These are phyloP conservation scores for Mycosphaerella sp. DNA, from an alignment of 2,329 filamentous ascomycete species.

Conservation along the genomic window DNA sequence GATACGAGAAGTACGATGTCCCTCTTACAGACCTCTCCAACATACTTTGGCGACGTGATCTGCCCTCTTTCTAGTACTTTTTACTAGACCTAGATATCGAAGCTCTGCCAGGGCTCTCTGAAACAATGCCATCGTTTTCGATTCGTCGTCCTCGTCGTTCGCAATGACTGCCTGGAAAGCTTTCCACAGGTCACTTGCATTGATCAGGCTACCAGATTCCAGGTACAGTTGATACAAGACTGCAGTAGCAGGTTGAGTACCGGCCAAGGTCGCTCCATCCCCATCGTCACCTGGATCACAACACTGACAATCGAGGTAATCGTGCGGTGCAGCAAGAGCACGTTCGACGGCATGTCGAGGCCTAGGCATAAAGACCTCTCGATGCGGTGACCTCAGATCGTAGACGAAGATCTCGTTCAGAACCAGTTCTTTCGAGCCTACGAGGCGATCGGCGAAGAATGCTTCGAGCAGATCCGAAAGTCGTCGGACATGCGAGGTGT, in stretches of 20 bases:
- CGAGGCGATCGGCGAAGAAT: slow-evolving; percentile 44
- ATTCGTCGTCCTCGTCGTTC: slow-evolving; percentile 36
- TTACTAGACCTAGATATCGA: slow-evolving; percentile 78
- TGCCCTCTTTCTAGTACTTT: slow-evolving; percentile 80
- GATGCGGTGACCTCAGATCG: slow-evolving; percentile 62
- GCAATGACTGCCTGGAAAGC: slow-evolving; percentile 64
- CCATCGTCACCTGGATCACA: slow-evolving; percentile 45
- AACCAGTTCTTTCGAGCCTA: slow-evolving; percentile 49
- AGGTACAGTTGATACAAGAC: slow-evolving; percentile 74
- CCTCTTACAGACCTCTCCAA: slow-evolving; percentile 64
- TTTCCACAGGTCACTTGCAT: slow-evolving; percentile 72
- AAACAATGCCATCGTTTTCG: slow-evolving; percentile 57
- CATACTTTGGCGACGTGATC: slow-evolving; percentile 83
- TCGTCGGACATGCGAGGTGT: slow-evolving; percentile 59
- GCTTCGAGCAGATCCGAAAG: slow-evolving; percentile 48
- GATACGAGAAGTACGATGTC: neutral
- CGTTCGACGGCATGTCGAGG: slow-evolving; percentile 66
- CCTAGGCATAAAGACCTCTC: slow-evolving; percentile 68
- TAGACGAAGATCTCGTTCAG: slow-evolving; percentile 71
- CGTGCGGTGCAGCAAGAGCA: slow-evolving; percentile 64
- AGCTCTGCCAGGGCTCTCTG: slow-evolving; percentile 82
- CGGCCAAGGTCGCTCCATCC: slow-evolving; percentile 45
- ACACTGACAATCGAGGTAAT: slow-evolving; percentile 70
- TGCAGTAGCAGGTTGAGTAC: slow-evolving; percentile 62
- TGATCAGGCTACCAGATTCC: slow-evolving; percentile 70